Percentiles rank a stretch among this genome's conserved stretches.
Evolutionary conservation across 176 grass and related monocot genomes (phyloP).

Genomic region (Triticum dicoccoides): DNA sequence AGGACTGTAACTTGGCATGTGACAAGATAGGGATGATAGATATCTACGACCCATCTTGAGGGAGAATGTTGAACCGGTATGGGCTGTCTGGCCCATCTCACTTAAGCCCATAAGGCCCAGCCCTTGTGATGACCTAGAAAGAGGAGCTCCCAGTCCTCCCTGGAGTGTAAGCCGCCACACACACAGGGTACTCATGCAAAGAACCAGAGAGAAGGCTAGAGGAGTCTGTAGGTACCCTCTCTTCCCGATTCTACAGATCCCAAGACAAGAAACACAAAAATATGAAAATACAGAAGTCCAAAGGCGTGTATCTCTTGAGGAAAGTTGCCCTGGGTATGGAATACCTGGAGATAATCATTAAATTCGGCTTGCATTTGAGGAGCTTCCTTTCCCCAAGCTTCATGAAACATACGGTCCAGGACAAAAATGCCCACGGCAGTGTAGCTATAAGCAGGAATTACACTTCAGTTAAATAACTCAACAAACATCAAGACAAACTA

Average conservation of each 20-base stretch:
- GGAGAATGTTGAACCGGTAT: too few species aligned
- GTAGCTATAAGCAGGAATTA: slow-evolving; percentile 53
- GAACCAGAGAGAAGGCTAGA: too few species aligned
- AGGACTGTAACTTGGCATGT: too few species aligned
- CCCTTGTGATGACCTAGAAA: too few species aligned
- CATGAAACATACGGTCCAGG: slow-evolving; percentile 64
- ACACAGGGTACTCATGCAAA: too few species aligned
- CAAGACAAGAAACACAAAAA: not conserved
- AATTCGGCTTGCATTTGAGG: slow-evolving; percentile 82
- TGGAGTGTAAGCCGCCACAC: too few species aligned
- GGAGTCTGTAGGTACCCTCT: too few species aligned
- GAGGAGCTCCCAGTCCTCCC: too few species aligned
- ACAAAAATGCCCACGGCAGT: slow-evolving; percentile 95
- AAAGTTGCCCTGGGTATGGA: slow-evolving; percentile 9
- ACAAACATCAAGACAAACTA: slow-evolving; percentile 23
- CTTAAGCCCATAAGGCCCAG: too few species aligned
- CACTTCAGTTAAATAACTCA: slow-evolving; percentile 17
- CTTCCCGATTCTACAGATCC: not conserved
- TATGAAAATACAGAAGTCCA: not conserved
- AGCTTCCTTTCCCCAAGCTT: slow-evolving; percentile 83
- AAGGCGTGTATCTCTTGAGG: not conserved
- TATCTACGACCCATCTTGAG: too few species aligned
- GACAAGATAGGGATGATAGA: too few species aligned
- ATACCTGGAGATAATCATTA: slow-evolving; percentile 84
- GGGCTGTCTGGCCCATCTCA: too few species aligned